Percentiles rank a stretch among this genome's conserved stretches.
Evolutionary conservation across 2,329 filamentous ascomycete species (phyloP).

Genomic region (Phyllosticta capitalensis): DNA sequence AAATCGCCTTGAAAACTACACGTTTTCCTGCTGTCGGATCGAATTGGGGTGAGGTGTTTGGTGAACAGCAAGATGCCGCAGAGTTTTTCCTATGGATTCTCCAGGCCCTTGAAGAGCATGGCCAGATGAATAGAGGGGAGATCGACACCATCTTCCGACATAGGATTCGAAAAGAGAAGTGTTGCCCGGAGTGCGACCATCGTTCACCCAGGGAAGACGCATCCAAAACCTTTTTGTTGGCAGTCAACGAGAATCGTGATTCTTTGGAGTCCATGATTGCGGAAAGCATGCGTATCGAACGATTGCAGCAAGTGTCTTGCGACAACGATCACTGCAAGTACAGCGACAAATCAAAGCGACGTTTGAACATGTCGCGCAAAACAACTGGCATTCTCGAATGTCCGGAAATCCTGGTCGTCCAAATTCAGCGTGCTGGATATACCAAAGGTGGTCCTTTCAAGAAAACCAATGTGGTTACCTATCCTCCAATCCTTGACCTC

Average conservation of each 20-base stretch:
- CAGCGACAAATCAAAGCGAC: neutral
- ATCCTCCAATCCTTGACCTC: conserved; percentile 1
- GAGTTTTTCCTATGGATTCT: neutral
- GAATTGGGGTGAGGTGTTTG: neutral
- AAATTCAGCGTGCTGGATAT: no score
- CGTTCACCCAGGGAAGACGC: no score
- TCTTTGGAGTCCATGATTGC: neutral
- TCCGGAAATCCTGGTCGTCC: conserved; percentile 14
- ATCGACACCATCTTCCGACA: neutral
- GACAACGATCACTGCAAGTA: neutral
- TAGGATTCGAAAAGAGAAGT: neutral
- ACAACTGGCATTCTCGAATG: conserved; percentile 3
- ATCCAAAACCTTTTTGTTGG: no score
- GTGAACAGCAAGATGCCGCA: neutral
- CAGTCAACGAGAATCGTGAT: no score
- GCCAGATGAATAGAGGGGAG: neutral
- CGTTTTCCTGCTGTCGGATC: neutral
- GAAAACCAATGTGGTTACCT: neutral
- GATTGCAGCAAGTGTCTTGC: neutral
- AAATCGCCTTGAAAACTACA: neutral
- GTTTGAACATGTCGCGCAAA: neutral
- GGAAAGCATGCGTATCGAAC: neutral
- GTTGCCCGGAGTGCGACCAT: neutral
- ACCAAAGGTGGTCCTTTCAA: no score
- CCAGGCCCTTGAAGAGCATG: neutral